Evolutionary conservation across 2,329 filamentous ascomycete genomes (phyloP), one percentile per base, ranked within the genome.

Genomic region (Epichloe sibirici): DNA sequence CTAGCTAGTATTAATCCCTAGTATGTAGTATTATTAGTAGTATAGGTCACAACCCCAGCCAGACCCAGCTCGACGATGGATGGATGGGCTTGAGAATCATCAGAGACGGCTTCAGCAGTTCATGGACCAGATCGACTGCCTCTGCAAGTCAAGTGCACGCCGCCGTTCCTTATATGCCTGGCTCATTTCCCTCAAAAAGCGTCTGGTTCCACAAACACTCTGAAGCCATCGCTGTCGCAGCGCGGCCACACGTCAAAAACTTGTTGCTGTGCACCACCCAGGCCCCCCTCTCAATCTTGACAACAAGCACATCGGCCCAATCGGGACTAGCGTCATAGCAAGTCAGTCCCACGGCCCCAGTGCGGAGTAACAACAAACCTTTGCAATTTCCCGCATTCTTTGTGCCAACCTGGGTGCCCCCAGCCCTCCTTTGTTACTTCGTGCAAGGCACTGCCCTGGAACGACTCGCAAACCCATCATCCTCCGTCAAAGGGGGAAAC

Each of bases 351-450:
- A 47, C 34, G 31, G 55, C 58, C 56, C 57, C 17, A 21, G 17
- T 21, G 17, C 17, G 17, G 17, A 58, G 59, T 63, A 58, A 59
- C 61, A 60, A 59, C 64, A 66, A 61, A 45, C 58, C 49, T 61
- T 58, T 61, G 65, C 63, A 68, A 68, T 69, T 68, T 69, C 66
- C 63, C 65, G 52, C 65, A 64, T 63, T 64, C 59, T 59, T 61
- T 54, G 52, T 57, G 55, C 52, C 48, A 25, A 59, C 50, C 38
- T 28, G 5, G 25, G 15, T 37, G 25, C 31, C 28, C 40, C 57
- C 54, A 56, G 47, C 48, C 52, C 54, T 53, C 48, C 54, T 48
- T 53, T 55, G 45, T 53, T 54, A 31, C 31, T 31, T 8, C 46
- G 42, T 38, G 45, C 48, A 47, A 51, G 46, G 25, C 45, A 45